phyloP scores from a whole-genome alignment of 176 grass and related monocot species.

The Eragrostis curvula region DNA sequence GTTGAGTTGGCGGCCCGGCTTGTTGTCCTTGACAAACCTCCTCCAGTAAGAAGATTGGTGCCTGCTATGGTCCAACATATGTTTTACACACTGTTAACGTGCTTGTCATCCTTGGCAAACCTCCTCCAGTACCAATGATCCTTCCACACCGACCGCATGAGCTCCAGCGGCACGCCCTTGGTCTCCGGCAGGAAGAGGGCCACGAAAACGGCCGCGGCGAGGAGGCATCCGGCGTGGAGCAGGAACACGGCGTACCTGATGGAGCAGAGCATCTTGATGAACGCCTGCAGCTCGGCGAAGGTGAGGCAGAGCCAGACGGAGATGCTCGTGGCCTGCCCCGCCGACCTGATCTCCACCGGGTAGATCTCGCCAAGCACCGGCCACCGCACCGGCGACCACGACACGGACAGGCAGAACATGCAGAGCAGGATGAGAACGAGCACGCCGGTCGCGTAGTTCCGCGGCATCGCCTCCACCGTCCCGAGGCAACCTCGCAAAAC shows the following conservation, averaged over 20 bases:
- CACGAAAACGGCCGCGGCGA: constrained; percentile 52
- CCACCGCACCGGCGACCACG: constrained; percentile 77
- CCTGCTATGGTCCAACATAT: too few species aligned
- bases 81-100: too few species aligned
- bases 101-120: constrained; percentile 36
- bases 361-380: constrained; percentile 77
- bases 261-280: constrained; percentile 66
- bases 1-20: neutral
- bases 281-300: constrained; percentile 75
- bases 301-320: constrained; percentile 60
- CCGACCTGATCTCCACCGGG: constrained; percentile 77
- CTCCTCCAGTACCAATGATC: constrained; percentile 74
- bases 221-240: constrained; percentile 64
- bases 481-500: constrained; percentile 26
- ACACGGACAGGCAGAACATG: constrained; percentile 55
- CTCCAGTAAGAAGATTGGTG: too few species aligned
- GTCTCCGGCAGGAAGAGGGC: constrained; percentile 68
- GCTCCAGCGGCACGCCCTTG: constrained; percentile 65
- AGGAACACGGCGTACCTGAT: constrained; percentile 56
- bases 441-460: constrained; percentile 49
- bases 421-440: constrained; percentile 56
- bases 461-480: constrained; percentile 27
- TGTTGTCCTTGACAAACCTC: constrained; percentile 42
- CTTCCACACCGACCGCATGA: constrained; percentile 50
- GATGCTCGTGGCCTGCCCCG: constrained; percentile 61